Conservation (phyloP, 169 alveolate species). For the Cyclospora cayetanensis region DNA sequence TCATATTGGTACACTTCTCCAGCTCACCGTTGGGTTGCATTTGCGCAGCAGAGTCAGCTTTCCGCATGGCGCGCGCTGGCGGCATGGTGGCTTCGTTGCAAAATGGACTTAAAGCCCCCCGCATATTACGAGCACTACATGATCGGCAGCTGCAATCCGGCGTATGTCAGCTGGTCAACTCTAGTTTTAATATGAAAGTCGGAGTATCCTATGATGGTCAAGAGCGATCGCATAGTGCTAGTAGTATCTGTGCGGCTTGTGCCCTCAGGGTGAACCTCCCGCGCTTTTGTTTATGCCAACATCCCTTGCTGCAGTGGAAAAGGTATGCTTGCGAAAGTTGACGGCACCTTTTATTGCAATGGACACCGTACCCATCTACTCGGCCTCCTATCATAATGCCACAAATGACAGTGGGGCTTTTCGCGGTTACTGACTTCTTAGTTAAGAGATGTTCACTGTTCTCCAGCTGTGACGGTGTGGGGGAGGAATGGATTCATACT, state of each 20-base stretch:
- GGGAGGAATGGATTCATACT: too few species aligned
- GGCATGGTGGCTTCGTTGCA: constrained; percentile 68
- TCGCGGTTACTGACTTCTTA: too few species aligned
- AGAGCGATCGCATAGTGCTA: neutral
- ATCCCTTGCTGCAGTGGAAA: constrained; percentile 64
- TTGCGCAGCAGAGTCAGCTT: constrained; percentile 66
- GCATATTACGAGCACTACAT: constrained; percentile 42
- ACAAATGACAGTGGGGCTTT: too few species aligned
- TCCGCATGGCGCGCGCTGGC: neutral
- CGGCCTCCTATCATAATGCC: neutral
- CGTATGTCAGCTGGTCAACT: neutral
- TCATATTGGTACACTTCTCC: neutral
- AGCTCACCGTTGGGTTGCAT: neutral
- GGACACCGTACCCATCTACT: neutral
- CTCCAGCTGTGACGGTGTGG: too few species aligned
- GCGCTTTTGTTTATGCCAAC: constrained; percentile 69
- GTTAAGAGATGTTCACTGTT: too few species aligned
- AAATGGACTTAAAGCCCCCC: constrained; percentile 68
- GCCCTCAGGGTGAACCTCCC: constrained; percentile 27
- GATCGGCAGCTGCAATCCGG: constrained; percentile 51
- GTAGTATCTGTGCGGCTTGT: neutral
- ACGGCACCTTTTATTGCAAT: neutral
- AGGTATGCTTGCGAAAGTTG: neutral
- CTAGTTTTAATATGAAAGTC: too few species aligned
- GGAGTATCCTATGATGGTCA: neutral